A percentile compares a stretch with the other conserved stretches of the same genome.
Conservation (phyloP, 179 eudicot genomes). For the Dionaea muscipula region DNA sequence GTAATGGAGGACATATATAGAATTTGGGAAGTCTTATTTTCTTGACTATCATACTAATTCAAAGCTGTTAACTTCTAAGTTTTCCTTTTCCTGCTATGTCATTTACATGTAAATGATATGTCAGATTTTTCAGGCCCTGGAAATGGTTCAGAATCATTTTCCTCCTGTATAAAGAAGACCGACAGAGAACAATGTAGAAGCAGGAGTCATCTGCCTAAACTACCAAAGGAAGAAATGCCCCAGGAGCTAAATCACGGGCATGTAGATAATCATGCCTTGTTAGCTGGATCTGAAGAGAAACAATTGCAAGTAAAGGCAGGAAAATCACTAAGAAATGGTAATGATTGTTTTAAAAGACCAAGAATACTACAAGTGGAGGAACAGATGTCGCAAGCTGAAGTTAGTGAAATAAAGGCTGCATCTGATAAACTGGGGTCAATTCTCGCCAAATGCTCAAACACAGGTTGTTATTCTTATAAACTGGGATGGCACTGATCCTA, state of each 20-base stretch:
- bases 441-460: constrained; percentile 21
- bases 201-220: constrained; percentile 22
- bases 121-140: constrained; percentile 19
- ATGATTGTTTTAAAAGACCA: constrained; percentile 38
- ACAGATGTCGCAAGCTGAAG: constrained; percentile 21
- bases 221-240: constrained; percentile 18
- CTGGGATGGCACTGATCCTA: too few species aligned
- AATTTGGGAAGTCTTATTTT: too few species aligned
- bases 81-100: neutral
- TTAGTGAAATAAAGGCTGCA: constrained; percentile 28
- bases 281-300: constrained; percentile 37
- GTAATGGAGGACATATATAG: too few species aligned
- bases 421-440: constrained; percentile 20
- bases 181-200: constrained; percentile 24
- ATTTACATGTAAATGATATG: neutral
- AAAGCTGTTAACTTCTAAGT: too few species aligned
- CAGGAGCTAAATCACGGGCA: constrained; percentile 21
- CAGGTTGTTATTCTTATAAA: constrained; percentile 27
- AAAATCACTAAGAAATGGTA: constrained; percentile 35
- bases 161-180: constrained; percentile 29
- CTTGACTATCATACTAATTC: too few species aligned
- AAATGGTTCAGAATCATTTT: constrained; percentile 24
- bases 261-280: constrained; percentile 17
- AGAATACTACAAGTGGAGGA: constrained; percentile 36
- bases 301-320: constrained; percentile 34